phyloP scores from a whole-genome alignment of 1,284 basidiomycete species.

The Ustilago sp. region DNA sequence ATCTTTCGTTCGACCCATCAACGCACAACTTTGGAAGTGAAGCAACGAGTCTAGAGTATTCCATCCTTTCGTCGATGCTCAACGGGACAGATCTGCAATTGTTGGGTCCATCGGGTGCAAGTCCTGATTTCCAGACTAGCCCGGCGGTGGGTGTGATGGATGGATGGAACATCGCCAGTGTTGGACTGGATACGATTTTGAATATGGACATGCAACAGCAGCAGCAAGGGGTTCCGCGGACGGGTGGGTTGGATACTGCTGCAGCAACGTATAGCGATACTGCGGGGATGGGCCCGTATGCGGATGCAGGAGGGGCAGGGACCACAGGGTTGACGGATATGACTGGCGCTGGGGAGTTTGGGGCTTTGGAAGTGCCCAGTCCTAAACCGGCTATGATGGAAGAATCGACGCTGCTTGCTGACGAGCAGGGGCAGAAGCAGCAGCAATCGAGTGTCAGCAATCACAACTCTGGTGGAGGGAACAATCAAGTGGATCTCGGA shows the following conservation, averaged over 20 bases:
- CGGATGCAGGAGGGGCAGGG: slow-evolving; percentile 7
- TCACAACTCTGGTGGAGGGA: slow-evolving; percentile 1
- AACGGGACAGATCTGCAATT: slow-evolving; percentile 63
- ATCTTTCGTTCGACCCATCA: slow-evolving; percentile 76
- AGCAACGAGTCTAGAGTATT: slow-evolving; percentile 89
- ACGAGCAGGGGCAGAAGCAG: slow-evolving; percentile 7
- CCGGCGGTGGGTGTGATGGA: slow-evolving; percentile 59
- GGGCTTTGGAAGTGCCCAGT: slow-evolving; percentile 58
- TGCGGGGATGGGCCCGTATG: slow-evolving; percentile 30
- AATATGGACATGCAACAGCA: slow-evolving; percentile 23
- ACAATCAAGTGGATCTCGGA: slow-evolving; percentile 36
- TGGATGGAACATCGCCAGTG: slow-evolving; percentile 49
- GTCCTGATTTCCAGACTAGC: slow-evolving; percentile 53
- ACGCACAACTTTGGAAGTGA: slow-evolving; percentile 81
- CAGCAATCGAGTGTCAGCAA: slow-evolving; percentile 19
- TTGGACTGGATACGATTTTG: slow-evolving; percentile 34
- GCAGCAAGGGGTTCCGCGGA: slow-evolving; percentile 21
- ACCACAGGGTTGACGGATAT: slow-evolving; percentile 28
- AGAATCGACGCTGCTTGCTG: slow-evolving; percentile 17
- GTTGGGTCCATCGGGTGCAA: slow-evolving; percentile 47
- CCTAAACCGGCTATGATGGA: slow-evolving; percentile 39
- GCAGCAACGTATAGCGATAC: slow-evolving; percentile 44
- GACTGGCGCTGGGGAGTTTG: slow-evolving; percentile 27
- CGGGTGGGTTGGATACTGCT: slow-evolving; percentile 38
- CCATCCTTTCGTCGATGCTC: slow-evolving; percentile 88